A percentile compares a stretch with the other conserved stretches of the same genome.
Evolutionary conservation across 2,329 filamentous ascomycete species (phyloP).

Genomic region (Sclerotinia nivalis): DNA sequence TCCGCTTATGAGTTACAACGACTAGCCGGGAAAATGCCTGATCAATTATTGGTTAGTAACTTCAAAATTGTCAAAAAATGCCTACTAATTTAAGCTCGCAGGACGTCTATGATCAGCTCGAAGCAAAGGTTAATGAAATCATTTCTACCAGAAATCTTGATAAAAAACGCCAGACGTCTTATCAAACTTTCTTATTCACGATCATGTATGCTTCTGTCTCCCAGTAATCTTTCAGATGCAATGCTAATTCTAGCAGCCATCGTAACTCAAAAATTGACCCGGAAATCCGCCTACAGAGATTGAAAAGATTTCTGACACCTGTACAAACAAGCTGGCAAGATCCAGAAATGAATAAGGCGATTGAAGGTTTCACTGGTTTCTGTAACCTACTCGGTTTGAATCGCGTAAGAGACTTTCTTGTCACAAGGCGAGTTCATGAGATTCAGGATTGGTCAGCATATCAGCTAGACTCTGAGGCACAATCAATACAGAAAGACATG

Average conservation of each 20-base stretch:
- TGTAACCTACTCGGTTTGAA: conserved; percentile 77
- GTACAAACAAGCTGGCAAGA: conserved; percentile 80
- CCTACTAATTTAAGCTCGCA: conserved; percentile 35
- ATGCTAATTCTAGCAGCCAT: conserved; percentile 56
- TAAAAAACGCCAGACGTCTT: conserved; percentile 80
- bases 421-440: conserved; percentile 69
- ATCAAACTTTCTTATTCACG: conserved; percentile 88
- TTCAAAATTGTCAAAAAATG: neutral
- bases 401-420: conserved; percentile 78
- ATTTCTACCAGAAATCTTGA: conserved; percentile 71
- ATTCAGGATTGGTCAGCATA: conserved; percentile 81
- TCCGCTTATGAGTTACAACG: conserved; percentile 86
- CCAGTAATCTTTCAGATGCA: neutral
- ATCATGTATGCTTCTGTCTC: conserved; percentile 63
- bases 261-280: conserved; percentile 75
- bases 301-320: conserved; percentile 78
- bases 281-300: conserved; percentile 66
- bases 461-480: conserved; percentile 75
- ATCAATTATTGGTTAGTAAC: conserved; percentile 68
- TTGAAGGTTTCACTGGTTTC: conserved; percentile 77
- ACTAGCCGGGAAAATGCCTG: conserved; percentile 85
- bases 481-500: conserved; percentile 74
- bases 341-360: conserved; percentile 63
- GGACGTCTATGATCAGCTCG: conserved; percentile 85
- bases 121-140: conserved; percentile 79